Percentiles rank a stretch among this genome's conserved stretches.
Evolutionary conservation across 768 basidiomycete species (phyloP).

Genomic region (Guyanaporus albipodus): DNA sequence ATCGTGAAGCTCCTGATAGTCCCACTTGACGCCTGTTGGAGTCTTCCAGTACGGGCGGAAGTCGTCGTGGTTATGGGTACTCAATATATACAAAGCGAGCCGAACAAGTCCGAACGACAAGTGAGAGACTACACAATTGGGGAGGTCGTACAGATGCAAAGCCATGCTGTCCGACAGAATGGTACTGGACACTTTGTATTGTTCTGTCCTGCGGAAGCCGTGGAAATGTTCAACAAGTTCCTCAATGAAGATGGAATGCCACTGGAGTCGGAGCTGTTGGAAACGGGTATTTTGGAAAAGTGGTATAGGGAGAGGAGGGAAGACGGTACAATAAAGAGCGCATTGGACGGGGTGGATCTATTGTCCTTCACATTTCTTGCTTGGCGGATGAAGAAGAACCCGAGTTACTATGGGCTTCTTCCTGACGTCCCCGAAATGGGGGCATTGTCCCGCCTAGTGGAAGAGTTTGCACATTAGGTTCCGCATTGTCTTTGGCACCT

Average conservation of each 20-base stretch:
- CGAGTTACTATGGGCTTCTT: conserved; percentile 73
- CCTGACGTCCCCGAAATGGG: conserved; percentile 41
- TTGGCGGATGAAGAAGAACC: conserved; percentile 69
- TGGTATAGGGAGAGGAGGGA: conserved; percentile 46
- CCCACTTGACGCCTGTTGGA: conserved; percentile 84
- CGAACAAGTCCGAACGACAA: conserved; percentile 54
- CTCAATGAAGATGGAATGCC: conserved; percentile 80
- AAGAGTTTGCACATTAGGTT: conserved; percentile 40
- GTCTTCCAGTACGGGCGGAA: conserved; percentile 76
- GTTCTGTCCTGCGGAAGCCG: conserved; percentile 86
- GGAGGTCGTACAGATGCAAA: conserved; percentile 91
- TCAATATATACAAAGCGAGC: conserved; percentile 64
- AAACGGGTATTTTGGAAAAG: conserved; percentile 41
- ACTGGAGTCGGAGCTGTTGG: conserved; percentile 74
- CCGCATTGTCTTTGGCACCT: no score
- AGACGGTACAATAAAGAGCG: conserved; percentile 40
- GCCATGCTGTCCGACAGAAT: conserved; percentile 67
- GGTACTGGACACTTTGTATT: conserved; percentile 68
- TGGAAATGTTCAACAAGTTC: conserved; percentile 78
- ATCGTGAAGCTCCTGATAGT: conserved; percentile 76
- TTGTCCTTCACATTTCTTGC: conserved; percentile 82
- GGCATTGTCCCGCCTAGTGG: conserved; percentile 67
- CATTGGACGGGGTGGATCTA: conserved; percentile 69
- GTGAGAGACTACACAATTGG: conserved; percentile 75
- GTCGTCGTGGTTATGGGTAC: conserved; percentile 90